Evolutionary conservation across 805 yeast genomes (phyloP).

Genomic region (Starmerella sp.): DNA sequence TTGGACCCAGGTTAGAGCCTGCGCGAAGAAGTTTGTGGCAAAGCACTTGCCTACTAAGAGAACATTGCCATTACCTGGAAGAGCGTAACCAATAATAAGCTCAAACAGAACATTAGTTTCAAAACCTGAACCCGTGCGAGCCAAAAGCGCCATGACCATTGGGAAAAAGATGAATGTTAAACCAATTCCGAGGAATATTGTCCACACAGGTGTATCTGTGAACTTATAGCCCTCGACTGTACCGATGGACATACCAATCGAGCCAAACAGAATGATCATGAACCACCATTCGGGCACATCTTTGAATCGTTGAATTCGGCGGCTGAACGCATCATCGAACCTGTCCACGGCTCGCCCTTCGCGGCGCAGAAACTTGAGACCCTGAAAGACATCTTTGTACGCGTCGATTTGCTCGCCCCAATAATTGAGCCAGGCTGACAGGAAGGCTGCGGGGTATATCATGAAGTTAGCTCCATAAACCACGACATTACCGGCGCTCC

Average conservation of each 20-base stretch:
- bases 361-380: constrained; percentile 25
- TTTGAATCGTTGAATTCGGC: constrained; percentile 41
- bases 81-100: constrained; percentile 46
- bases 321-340: constrained; percentile 25
- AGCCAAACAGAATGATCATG: constrained; percentile 33
- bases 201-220: constrained; percentile 48
- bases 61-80: constrained; percentile 47
- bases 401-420: constrained; percentile 5
- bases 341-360: constrained; percentile 33
- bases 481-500: constrained; percentile 50
- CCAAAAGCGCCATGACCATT: constrained; percentile 41
- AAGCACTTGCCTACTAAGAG: constrained; percentile 41
- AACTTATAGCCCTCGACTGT: constrained; percentile 33
- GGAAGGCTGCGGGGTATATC: constrained; percentile 45
- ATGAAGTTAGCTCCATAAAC: constrained; percentile 48
- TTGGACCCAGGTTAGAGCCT: constrained; percentile 50
- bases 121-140: constrained; percentile 40
- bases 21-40: constrained; percentile 50
- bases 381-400: constrained; percentile 15
- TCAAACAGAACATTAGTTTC: constrained; percentile 50
- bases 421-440: constrained; percentile 29
- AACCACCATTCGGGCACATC: constrained; percentile 72
- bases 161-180: constrained; percentile 46
- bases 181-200: constrained; percentile 42
- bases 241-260: constrained; percentile 36